Percentiles rank a stretch among this genome's conserved stretches.
phyloP scores from a whole-genome alignment of 768 basidiomycete genomes.

The Lepiota brunneoincarnata region DNA sequence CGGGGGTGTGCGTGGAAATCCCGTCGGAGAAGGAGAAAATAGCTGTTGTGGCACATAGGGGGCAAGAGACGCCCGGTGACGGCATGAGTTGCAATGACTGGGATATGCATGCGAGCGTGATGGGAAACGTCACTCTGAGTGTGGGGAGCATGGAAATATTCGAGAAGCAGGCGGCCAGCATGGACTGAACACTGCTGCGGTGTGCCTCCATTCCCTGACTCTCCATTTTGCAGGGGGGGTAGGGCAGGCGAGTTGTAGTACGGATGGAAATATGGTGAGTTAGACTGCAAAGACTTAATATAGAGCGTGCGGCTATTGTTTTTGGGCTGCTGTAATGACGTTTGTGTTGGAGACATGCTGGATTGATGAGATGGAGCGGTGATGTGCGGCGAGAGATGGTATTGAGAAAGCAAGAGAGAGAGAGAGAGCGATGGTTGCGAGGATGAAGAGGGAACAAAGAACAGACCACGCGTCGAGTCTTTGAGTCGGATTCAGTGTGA shows the following conservation, averaged over 20 bases:
- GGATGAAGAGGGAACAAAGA: slow-evolving; percentile 11
- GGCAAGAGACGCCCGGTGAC: too few species aligned
- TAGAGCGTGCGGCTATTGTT: background rate
- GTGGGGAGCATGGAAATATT: background rate
- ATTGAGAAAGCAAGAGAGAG: background rate
- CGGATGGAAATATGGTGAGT: background rate
- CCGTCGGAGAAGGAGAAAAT: slow-evolving; percentile 21
- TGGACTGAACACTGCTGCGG: background rate
- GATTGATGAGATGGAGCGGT: background rate
- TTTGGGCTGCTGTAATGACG: background rate
- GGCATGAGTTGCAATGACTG: background rate
- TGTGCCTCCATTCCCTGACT: background rate
- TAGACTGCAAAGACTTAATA: background rate
- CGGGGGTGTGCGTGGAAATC: too few species aligned
- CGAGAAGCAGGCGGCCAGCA: background rate
- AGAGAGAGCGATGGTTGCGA: background rate
- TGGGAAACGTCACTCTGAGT: background rate
- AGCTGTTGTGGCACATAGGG: slow-evolving; percentile 14
- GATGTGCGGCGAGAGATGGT: background rate
- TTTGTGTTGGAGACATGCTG: background rate
- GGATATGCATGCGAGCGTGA: background rate
- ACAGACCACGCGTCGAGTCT: slow-evolving; percentile 7
- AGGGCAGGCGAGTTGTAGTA: background rate
- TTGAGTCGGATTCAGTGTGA: slow-evolving; percentile 13
- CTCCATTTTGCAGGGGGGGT: background rate